Percentiles rank a stretch among this genome's conserved stretches.
Conservation (phyloP, 148 eudicot species). For the Rhododendron kiyosumense region DNA sequence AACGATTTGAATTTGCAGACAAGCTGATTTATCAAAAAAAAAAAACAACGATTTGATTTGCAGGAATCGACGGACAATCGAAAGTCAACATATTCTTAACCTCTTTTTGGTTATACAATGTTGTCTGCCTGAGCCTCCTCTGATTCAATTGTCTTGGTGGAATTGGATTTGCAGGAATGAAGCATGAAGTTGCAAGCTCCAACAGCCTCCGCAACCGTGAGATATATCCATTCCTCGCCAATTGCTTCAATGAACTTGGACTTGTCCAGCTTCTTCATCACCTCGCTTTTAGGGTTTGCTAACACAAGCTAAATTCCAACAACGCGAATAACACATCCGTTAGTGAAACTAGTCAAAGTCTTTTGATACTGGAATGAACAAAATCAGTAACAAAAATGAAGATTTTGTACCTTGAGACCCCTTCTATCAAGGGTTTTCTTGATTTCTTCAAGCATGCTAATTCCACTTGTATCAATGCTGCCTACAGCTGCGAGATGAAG, state of each 20-base stretch:
- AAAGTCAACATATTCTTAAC: background rate
- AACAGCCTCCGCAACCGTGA: slow-evolving; percentile 53
- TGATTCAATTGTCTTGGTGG: slow-evolving; percentile 2
- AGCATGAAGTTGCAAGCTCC: slow-evolving; percentile 37
- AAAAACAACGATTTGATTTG: too few species aligned
- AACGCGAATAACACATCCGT: background rate
- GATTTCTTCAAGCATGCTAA: slow-evolving; percentile 46
- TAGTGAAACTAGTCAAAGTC: background rate
- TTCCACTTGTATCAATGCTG: slow-evolving; percentile 63
- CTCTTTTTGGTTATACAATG: slow-evolving; percentile 12
- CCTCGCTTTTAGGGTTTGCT: slow-evolving; percentile 57
- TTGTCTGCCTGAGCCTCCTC: background rate
- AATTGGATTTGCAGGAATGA: slow-evolving; percentile 21
- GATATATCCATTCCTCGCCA: slow-evolving; percentile 40
- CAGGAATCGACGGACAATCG: background rate
- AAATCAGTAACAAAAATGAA: background rate
- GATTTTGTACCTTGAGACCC: slow-evolving; percentile 30
- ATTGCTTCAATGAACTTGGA: slow-evolving; percentile 30
- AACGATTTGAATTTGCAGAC: too few species aligned
- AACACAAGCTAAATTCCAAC: slow-evolving; percentile 28
- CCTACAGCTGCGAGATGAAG: slow-evolving; percentile 43
- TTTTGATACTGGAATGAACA: background rate
- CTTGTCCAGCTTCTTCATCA: slow-evolving; percentile 54
- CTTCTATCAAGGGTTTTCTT: slow-evolving; percentile 30
- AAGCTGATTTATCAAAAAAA: too few species aligned